phyloP scores from a whole-genome alignment of 2,329 filamentous ascomycete genomes.

The Helotiales sp. region DNA sequence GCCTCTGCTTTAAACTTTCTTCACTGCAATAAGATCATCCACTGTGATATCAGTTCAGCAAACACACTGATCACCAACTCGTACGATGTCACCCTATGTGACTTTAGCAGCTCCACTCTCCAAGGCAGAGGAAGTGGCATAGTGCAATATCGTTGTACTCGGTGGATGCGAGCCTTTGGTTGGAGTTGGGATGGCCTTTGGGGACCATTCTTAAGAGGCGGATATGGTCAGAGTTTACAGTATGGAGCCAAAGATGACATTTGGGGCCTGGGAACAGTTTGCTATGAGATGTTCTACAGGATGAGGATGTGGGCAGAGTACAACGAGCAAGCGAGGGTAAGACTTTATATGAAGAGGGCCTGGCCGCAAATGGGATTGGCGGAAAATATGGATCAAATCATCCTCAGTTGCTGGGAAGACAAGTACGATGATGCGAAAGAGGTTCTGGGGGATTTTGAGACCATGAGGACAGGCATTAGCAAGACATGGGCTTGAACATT shows the following conservation, averaged over 20 bases:
- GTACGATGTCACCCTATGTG: slow-evolving; percentile 9
- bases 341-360: background rate
- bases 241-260: slow-evolving; percentile 5
- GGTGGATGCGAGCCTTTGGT: slow-evolving; percentile 5
- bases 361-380: slow-evolving; percentile 4
- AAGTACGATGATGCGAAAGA: slow-evolving; percentile 5
- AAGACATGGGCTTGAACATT: no score
- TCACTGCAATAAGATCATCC: slow-evolving; percentile 6
- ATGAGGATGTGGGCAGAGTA: slow-evolving; percentile 1
- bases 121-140: background rate
- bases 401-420: slow-evolving; percentile 8
- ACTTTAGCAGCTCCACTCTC: slow-evolving; percentile 7
- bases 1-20: slow-evolving; percentile 5
- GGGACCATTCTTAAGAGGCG: background rate
- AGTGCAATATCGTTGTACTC: slow-evolving; percentile 2
- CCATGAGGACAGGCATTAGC: background rate
- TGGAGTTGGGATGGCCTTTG: background rate
- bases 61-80: slow-evolving; percentile 8
- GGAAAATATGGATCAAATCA: slow-evolving; percentile 3
- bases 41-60: slow-evolving; percentile 6
- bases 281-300: slow-evolving; percentile 6
- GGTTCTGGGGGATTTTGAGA: slow-evolving; percentile 1
- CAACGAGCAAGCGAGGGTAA: background rate
- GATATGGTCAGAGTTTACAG: slow-evolving; percentile 1
- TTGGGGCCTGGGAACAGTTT: slow-evolving; percentile 3